Conservation (phyloP, 1,284 basidiomycete genomes). For the Lignosus rhinocerotis region DNA sequence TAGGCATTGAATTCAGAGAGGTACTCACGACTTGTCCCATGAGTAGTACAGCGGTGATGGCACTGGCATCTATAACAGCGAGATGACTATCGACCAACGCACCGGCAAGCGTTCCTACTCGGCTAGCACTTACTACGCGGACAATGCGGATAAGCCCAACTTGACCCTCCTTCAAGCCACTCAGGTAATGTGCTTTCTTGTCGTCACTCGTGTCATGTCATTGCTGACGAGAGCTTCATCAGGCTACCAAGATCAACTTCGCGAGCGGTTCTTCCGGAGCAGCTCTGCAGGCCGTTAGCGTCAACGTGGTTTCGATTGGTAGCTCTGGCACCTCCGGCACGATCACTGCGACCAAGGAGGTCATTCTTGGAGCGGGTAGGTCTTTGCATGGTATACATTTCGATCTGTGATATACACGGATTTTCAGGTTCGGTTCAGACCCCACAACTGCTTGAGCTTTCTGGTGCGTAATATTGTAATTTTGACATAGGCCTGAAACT, state of each 20-base stretch:
- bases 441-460: constrained; percentile 30
- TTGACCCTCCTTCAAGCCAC: constrained; percentile 9
- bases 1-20: background rate
- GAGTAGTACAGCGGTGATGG: constrained; percentile 24
- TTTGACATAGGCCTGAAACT: background rate
- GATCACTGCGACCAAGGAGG: constrained; percentile 26
- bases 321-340: constrained; percentile 5
- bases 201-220: background rate
- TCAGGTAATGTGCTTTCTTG: constrained; percentile 4
- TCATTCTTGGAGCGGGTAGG: constrained; percentile 29
- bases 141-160: constrained; percentile 9
- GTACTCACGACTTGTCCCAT: background rate
- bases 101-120: constrained; percentile 27
- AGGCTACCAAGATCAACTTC: constrained; percentile 6
- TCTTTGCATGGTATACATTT: background rate
- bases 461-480: constrained; percentile 12
- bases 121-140: constrained; percentile 24
- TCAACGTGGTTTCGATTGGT: constrained; percentile 14
- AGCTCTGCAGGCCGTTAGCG: constrained; percentile 53
- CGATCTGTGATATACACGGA: background rate
- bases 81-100: constrained; percentile 22
- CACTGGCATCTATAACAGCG: constrained; percentile 25
- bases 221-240: background rate
- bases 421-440: constrained; percentile 21
- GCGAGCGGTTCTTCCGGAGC: background rate